Percentiles rank a stretch among this genome's conserved stretches.
Conservation (phyloP, 805 yeast genomes). For the Sungouiozyma ichnusensis region DNA sequence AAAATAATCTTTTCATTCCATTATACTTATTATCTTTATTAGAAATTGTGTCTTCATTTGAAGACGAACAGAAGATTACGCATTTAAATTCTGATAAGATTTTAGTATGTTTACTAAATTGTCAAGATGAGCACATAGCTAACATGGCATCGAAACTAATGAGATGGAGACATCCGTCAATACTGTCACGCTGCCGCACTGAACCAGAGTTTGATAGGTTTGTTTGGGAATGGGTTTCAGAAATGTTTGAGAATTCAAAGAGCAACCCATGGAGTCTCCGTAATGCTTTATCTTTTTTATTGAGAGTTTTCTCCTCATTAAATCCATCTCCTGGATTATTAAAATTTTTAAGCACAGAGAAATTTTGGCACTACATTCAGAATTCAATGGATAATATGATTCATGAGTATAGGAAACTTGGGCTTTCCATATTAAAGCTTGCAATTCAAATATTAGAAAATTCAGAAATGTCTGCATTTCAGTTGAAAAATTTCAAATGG, state of each 20-base stretch:
- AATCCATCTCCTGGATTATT: conserved; percentile 4
- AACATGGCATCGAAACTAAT: conserved; percentile 19
- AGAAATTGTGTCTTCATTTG: conserved; percentile 29
- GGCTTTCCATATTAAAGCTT: conserved; percentile 52
- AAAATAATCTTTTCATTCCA: conserved; percentile 5
- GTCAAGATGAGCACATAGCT: conserved; percentile 13
- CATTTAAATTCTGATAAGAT: conserved; percentile 9
- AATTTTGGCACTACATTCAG: conserved; percentile 52
- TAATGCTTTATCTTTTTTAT: conserved; percentile 44
- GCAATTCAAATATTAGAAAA: conserved; percentile 41
- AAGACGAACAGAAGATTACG: conserved; percentile 7
- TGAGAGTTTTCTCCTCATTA: conserved; percentile 37
- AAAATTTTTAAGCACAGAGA: conserved; percentile 11
- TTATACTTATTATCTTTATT: conserved; percentile 27
- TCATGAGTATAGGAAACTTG: conserved; percentile 62
- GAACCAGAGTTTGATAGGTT: conserved; percentile 18
- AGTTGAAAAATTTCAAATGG: conserved; percentile 12
- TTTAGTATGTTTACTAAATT: conserved; percentile 13
- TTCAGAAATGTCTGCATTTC: conserved; percentile 3
- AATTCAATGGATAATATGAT: conserved; percentile 41
- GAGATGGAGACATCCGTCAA: conserved; percentile 43
- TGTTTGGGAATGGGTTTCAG: conserved; percentile 39
- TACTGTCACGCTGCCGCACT: conserved; percentile 17
- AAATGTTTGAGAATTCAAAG: conserved; percentile 25
- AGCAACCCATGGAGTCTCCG: conserved; percentile 26